Evolutionary conservation across 768 basidiomycete genomes (phyloP), one percentile per base, ranked within the genome.

Genomic region (Cyclocybe cylindracea): DNA sequence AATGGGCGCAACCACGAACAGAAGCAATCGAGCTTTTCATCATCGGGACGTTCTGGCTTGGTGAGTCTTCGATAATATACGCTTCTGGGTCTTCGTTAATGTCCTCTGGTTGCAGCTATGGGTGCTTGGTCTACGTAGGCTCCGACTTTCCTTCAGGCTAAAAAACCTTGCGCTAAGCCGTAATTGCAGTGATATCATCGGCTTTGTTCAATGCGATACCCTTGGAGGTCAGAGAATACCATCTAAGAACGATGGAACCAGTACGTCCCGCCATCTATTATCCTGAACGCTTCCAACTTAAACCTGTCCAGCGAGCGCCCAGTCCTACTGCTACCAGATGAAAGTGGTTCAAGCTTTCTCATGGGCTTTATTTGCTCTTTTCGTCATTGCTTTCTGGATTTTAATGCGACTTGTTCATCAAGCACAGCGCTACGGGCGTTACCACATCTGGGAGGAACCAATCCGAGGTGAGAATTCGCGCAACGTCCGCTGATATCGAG

Each of bases 321-420:
- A 73, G 57, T 65, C 70, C 24, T 91, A 78, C 57, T 92, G 90
- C 65, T 86, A 88, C 65, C 81, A 89, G 62, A 87, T 91, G 85
- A 89, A 87, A 67, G 84, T 84, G 41, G 76, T 89, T 33, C 80
- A 90, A 57, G 88, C 86, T 2, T 81, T 91, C 64, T 90, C 89
- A 0, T 91, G 90, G 90, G 75, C 80, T 62, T 68, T 82, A 46
- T 91, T 91, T 61, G 73, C 74, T 18, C 42, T 73, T 14, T 70
- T 70, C 47, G 62, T 67, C 7, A 50, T 77, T 37, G 85, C 82
- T 51, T 71, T 89, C 60, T 51, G 76, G 50, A 74, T 88, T 54
- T 70, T 89, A 32, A 56, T 87, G 56, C 55, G 75, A 34, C 80
- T 91, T 37, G 78, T 85, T 11, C 73, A 69, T 38, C 78, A 74